These are phyloP conservation scores for Neurospora sp. DNA, from an alignment of 2,329 filamentous ascomycete genomes.

Conservation along the genomic window DNA sequence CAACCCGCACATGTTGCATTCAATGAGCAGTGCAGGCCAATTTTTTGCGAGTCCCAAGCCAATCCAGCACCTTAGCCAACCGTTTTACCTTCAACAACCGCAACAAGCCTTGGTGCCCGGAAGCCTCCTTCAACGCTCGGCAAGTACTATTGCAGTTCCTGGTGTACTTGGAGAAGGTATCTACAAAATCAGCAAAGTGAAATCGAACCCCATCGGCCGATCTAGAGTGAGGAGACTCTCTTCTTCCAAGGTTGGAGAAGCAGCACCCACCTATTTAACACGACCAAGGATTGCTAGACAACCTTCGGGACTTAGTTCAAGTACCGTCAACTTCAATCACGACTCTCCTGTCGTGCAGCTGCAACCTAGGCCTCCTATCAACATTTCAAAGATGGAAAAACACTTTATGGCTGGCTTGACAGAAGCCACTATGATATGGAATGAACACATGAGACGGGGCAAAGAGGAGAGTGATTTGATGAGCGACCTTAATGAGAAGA, in stretches of 20 bases:
- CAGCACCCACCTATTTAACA: background rate
- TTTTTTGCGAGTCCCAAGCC: background rate
- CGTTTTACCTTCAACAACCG: background rate
- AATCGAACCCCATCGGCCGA: conserved; percentile 5
- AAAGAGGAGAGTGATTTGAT: conserved; percentile 2
- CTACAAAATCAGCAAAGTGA: conserved; percentile 16
- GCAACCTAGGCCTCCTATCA: background rate
- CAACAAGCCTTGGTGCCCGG: conserved; percentile 7
- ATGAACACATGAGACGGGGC: conserved; percentile 11
- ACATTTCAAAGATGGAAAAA: background rate
- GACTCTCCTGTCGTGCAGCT: background rate
- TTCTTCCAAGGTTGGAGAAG: background rate
- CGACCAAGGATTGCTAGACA: background rate
- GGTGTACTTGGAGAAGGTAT: conserved; percentile 14
- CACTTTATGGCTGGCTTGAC: background rate
- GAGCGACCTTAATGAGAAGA: background rate
- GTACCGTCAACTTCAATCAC: background rate
- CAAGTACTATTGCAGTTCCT: conserved; percentile 12
- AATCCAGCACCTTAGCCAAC: conserved; percentile 7
- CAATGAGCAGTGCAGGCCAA: background rate
- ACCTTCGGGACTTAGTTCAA: background rate
- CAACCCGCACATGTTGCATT: background rate
- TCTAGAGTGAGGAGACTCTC: background rate
- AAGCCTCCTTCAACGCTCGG: conserved; percentile 6
- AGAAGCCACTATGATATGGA: conserved; percentile 13